These are phyloP conservation scores for Aspergillus hancockii DNA, from an alignment of 495 filamentous ascomycete genomes.

Conservation along the genomic window DNA sequence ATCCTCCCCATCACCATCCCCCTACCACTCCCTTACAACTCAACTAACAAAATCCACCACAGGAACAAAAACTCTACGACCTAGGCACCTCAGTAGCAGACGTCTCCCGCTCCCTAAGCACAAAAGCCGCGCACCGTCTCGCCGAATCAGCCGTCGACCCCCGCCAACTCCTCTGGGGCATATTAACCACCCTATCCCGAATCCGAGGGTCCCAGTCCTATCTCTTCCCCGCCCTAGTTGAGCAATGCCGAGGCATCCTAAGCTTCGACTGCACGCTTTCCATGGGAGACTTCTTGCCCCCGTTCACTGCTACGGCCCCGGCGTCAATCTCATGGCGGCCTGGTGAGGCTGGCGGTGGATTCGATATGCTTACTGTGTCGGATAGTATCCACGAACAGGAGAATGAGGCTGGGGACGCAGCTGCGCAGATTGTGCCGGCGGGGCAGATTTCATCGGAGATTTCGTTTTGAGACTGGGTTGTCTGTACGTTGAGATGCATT, in stretches of 20 bases:
- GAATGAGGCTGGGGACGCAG: slow-evolving; percentile 4
- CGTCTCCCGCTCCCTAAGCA: slow-evolving; percentile 35
- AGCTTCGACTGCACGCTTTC: slow-evolving; percentile 35
- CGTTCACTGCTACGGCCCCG: slow-evolving; percentile 14
- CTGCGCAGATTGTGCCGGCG: slow-evolving; percentile 7
- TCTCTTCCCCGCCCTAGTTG: slow-evolving; percentile 39
- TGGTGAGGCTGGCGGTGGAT: slow-evolving; percentile 1
- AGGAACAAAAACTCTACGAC: slow-evolving; percentile 49
- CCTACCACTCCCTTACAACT: neutral
- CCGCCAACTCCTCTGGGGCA: slow-evolving; percentile 44
- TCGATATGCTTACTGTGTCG: slow-evolving; percentile 5
- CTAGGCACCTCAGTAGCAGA: slow-evolving; percentile 41
- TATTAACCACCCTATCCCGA: slow-evolving; percentile 41
- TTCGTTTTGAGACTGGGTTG: slow-evolving; percentile 1
- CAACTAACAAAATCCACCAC: neutral
- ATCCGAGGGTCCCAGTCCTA: slow-evolving; percentile 48
- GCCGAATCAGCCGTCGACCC: slow-evolving; percentile 37
- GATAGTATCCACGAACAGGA: slow-evolving; percentile 7
- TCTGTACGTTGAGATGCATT: neutral
- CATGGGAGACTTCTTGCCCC: slow-evolving; percentile 36
- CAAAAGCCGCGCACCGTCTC: slow-evolving; percentile 33
- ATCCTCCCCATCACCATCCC: slow-evolving; percentile 23
- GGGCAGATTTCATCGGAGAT: slow-evolving; percentile 11
- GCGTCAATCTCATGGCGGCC: slow-evolving; percentile 7
- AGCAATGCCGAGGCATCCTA: slow-evolving; percentile 36